phyloP scores from a whole-genome alignment of 139 green algal genomes.

The Micractinium conductrix region DNA sequence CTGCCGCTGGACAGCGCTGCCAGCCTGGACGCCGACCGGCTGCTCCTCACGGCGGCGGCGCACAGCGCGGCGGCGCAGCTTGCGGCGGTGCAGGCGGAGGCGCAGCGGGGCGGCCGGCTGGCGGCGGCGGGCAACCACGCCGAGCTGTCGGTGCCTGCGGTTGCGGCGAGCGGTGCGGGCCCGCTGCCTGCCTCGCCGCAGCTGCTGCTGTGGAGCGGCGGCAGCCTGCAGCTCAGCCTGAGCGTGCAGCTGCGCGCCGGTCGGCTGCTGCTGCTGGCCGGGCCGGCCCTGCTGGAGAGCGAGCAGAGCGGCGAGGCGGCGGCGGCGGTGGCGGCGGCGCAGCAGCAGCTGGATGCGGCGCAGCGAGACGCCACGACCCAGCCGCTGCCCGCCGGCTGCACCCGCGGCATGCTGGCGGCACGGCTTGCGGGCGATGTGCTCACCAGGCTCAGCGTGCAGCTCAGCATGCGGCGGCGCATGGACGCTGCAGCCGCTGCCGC shows the following conservation, averaged over 20 bases:
- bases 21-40: neutral
- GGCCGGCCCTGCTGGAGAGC: neutral
- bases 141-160: neutral
- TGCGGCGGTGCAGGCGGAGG: constrained; percentile 16
- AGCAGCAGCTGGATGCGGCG: constrained; percentile 14
- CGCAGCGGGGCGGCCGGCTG: constrained; percentile 8
- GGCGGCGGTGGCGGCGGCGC: neutral
- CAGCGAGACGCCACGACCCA: constrained; percentile 10
- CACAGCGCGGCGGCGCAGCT: constrained; percentile 21
- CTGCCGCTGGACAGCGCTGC: constrained; percentile 1
- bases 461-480: constrained; percentile 6
- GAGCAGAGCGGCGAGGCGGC: neutral
- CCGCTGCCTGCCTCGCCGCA: neutral
- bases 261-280: constrained; percentile 15
- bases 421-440: constrained; percentile 4
- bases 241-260: constrained; percentile 19
- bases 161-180: neutral
- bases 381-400: constrained; percentile 24
- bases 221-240: constrained; percentile 28
- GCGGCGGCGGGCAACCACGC: neutral
- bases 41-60: constrained; percentile 21
- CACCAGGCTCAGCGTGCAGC: constrained; percentile 3
- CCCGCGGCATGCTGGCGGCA: constrained; percentile 21
- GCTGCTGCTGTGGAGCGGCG: constrained; percentile 10
- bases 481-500: neutral